Conservation (phyloP, 371 early-diverging fungal species). For the Dinochytrium kinnereticum region DNA sequence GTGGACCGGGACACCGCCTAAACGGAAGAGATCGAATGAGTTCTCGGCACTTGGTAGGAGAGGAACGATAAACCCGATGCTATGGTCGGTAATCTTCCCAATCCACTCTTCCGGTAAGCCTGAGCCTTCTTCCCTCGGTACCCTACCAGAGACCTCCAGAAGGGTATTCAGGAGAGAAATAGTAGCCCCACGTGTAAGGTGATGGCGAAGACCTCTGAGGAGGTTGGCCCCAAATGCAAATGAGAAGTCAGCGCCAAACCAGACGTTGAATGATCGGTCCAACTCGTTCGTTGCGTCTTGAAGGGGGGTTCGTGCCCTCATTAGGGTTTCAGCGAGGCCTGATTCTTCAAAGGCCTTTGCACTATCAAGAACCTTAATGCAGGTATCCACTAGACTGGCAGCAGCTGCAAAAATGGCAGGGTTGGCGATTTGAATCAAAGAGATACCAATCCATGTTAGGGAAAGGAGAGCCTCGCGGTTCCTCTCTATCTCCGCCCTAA, state of each 20-base stretch:
- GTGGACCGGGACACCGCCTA: neutral
- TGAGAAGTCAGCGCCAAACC: conserved; percentile 83
- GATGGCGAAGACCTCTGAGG: conserved; percentile 81
- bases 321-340: conserved; percentile 67
- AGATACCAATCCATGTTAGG: conserved; percentile 89
- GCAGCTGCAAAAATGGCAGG: conserved; percentile 77
- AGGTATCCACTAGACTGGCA: conserved; percentile 70
- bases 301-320: conserved; percentile 69
- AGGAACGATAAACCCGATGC: conserved; percentile 78
- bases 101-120: conserved; percentile 49
- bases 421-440: conserved; percentile 85
- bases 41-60: conserved; percentile 63
- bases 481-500: conserved; percentile 76
- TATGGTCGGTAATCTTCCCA: conserved; percentile 57
- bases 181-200: conserved; percentile 73
- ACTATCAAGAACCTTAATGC: conserved; percentile 74
- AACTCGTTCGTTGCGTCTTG: conserved; percentile 69
- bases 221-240: conserved; percentile 83
- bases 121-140: conserved; percentile 44
- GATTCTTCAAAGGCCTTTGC: conserved; percentile 74
- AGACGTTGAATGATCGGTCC: conserved; percentile 76
- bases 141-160: conserved; percentile 62
- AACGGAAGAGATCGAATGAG: conserved; percentile 13
- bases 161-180: conserved; percentile 72
- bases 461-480: conserved; percentile 59